Base-by-base conservation (phyloP, 768 basidiomycete genomes). In the Gelatoporia subvermispora region DNA sequence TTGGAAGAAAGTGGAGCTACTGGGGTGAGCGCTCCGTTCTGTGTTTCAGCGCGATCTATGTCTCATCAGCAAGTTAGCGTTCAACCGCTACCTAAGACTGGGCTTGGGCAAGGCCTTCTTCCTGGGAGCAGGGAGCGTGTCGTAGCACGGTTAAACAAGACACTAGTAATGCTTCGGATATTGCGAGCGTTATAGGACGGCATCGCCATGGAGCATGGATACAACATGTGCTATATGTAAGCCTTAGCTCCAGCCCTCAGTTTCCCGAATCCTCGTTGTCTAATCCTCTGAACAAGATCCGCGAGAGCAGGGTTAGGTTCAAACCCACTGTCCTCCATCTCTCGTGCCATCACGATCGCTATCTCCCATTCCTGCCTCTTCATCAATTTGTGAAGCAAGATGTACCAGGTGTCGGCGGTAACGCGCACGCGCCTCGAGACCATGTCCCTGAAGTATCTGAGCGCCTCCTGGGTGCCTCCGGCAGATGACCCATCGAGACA, bases 1-100 rank as follows among this genome's bases (percentile, higher is more conserved):
- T 93, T 31, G 93, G 93, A 24, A 75, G 93, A 60, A 78, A 78
- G 63, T 92, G 86, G 77, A 88, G 87, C 57, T 77, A 91, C 60
- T 88, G 87, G 81, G 80, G 93, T 94, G 58, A 65, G 84, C 75
- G 5, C 47, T 38, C 35, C 20, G 42, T 24, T 38, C 51, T 37
- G 34, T 25, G 28, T 51, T 37, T 41, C 39, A 41, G 23, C 34
- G n/a, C 21, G n/a, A 20, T 38, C 43, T 28, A 40, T 44, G 34
- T 35, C 28, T 51, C 45, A 8, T 43, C 35, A 44, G 13, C 28
- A 31, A 31, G n/a, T n/a, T 59, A 90, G 88, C 80, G 20, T 90
- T 83, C 60, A 76, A 76, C 4, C 79, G 89, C 48, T 91, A 91
- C 61, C 58, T 81, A 39, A 74, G 75, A 43, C 64, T 89, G 7